These are phyloP conservation scores for Colletotrichum sp. DNA, from an alignment of 2,329 filamentous ascomycete species.

Conservation along the genomic window DNA sequence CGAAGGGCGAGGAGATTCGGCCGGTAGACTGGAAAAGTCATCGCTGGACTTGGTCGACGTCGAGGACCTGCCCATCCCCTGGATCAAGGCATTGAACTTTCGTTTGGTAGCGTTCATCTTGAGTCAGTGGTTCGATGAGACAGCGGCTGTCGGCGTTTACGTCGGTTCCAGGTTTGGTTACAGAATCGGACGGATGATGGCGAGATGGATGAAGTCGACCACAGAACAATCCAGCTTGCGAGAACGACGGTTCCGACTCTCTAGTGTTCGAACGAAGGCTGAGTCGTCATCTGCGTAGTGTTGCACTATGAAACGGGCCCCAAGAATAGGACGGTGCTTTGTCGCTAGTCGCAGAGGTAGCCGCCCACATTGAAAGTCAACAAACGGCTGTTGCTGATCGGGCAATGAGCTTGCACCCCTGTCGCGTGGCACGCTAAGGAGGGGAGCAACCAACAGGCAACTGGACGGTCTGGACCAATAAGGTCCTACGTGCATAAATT, in stretches of 20 bases:
- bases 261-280: not conserved
- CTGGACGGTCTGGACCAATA: not conserved
- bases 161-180: not conserved
- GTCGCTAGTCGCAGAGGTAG: not conserved
- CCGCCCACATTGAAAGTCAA: conserved; percentile 19
- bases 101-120: conserved; percentile 80
- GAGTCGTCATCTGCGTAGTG: not conserved
- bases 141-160: not conserved
- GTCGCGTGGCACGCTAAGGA: conserved; percentile 3
- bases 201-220: not conserved
- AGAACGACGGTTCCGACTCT: not conserved
- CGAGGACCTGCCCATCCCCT: conserved; percentile 57
- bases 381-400: conserved; percentile 19
- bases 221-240: not conserved
- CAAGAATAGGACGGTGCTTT: not conserved
- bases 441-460: conserved; percentile 5
- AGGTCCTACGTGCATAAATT: conserved; percentile 7
- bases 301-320: not conserved
- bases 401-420: conserved; percentile 20
- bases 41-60: conserved; percentile 24
- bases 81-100: conserved; percentile 80
- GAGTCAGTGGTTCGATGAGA: conserved; percentile 2
- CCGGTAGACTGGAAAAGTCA: conserved; percentile 1
- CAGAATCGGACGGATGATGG: not conserved
- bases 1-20: conserved; percentile 23